These are phyloP conservation scores for Mycena maculata DNA, from an alignment of 768 basidiomycete species.

Conservation along the genomic window DNA sequence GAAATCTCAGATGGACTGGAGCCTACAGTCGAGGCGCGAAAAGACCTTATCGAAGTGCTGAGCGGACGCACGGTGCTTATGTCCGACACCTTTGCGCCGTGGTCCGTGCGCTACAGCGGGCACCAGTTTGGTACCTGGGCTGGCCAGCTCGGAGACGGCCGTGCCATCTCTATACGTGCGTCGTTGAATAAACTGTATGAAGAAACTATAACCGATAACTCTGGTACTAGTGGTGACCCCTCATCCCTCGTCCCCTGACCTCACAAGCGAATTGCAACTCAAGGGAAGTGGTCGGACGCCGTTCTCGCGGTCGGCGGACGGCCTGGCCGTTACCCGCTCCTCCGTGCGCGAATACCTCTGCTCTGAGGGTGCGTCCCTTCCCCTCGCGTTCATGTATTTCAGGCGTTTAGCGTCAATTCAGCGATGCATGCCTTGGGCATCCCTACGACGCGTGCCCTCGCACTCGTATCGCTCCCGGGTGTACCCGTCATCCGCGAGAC, in stretches of 20 bases:
- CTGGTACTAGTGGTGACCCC: conserved; percentile 82
- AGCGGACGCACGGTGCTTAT: conserved; percentile 82
- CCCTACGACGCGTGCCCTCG: conserved; percentile 89
- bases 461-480: conserved; percentile 78
- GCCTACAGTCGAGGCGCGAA: conserved; percentile 59
- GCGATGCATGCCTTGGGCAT: conserved; percentile 80
- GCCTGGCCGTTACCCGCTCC: conserved; percentile 93
- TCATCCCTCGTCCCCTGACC: conserved; percentile 66
- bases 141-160: conserved; percentile 95
- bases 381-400: not conserved
- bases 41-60: conserved; percentile 84
- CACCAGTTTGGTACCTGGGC: conserved; percentile 93
- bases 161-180: conserved; percentile 85
- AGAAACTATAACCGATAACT: conserved; percentile 3
- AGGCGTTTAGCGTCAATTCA: conserved; percentile 27
- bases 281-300: conserved; percentile 96
- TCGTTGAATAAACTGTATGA: not conserved
- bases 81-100: conserved; percentile 74
- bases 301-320: conserved; percentile 92
- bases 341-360: conserved; percentile 95
- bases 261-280: conserved; percentile 87
- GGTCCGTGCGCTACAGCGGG: conserved; percentile 92
- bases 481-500: conserved; percentile 83
- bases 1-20: conserved; percentile 31
- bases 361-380: conserved; percentile 75